These are phyloP conservation scores for Solanum paucissectum DNA, from an alignment of 257 asterid species.

Conservation along the genomic window DNA sequence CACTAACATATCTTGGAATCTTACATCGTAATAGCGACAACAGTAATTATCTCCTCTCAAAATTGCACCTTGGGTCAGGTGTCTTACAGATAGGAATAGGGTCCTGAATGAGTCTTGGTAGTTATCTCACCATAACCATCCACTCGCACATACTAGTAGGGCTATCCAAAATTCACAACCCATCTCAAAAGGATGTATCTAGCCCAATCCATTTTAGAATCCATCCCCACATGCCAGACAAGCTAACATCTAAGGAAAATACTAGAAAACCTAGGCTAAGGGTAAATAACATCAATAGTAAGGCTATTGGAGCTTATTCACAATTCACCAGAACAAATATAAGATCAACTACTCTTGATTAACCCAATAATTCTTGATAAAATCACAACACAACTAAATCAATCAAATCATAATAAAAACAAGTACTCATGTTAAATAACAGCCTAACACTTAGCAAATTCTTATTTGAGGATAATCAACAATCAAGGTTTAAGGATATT, in stretches of 20 bases:
- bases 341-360: not conserved
- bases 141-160: not conserved
- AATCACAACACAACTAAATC: not conserved
- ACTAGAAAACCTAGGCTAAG: not conserved
- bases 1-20: not conserved
- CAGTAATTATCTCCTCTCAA: too few relatives aligned
- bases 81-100: not conserved
- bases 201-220: not conserved
- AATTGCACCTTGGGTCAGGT: not conserved
- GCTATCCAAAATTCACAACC: not conserved
- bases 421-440: not conserved
- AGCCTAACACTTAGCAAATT: not conserved
- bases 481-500: not conserved
- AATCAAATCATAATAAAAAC: too few relatives aligned
- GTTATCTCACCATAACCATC: not conserved
- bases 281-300: not conserved
- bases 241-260: not conserved
- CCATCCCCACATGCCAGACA: not conserved
- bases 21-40: not conserved
- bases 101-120: not conserved
- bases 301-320: not conserved
- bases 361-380: not conserved
- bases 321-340: not conserved
- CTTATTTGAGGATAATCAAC: not conserved
- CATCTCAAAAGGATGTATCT: too few relatives aligned